Evolutionary conservation across 495 filamentous ascomycete species (phyloP), one percentile per base, ranked within the genome.

Genomic region (Aspergillus campestris): DNA sequence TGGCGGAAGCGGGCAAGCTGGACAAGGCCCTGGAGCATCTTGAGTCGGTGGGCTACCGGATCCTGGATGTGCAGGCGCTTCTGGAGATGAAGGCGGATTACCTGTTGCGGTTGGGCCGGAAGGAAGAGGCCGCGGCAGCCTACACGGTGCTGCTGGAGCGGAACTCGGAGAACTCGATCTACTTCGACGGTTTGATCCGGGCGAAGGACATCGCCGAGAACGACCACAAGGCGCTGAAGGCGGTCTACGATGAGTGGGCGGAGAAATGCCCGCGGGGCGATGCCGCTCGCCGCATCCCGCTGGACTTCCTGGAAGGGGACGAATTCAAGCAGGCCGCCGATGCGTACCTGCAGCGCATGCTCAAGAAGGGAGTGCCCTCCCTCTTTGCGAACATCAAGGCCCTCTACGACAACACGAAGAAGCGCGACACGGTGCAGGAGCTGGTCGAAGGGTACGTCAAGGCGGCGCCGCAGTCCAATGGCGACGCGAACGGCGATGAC

Each of bases 311-410:
- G 33, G 75, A 84, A 59, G 94, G 87, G 2, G 83, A 90, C 15
- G 78, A 84, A 7, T 99, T 97, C 66, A 79, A 75, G 53, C 63
- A 81, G 55, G 82, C 87, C 13, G 89, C 83, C 13, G 86, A 91
- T 60, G 60, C 66, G 8, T 99, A 99, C 57, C 62, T 99, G 44
- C 72, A 82, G 50, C 77, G 84, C 5, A 89, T 95, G 87, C 74
- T 99, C 28, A 81, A 84, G 57, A 97, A 91, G 65, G 94, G 94
- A n/a, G 86, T 97, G 12, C 91, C 94, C 6, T 97, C 92, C 0
- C 84, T 88, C 3, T 97, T 99, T 61, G 87, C 88, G 5, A 97
- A 97, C 64, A 75, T 99, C 49, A 99, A 97, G 71, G 74, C 88
- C 36, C 75, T 99, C 13, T 97, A 96, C 66, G 70, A 70, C 15